Percentiles rank a stretch among this genome's conserved stretches.
These are phyloP conservation scores for Nakazawaea ernobii DNA, from an alignment of 805 yeast genomes.

Conservation along the genomic window DNA sequence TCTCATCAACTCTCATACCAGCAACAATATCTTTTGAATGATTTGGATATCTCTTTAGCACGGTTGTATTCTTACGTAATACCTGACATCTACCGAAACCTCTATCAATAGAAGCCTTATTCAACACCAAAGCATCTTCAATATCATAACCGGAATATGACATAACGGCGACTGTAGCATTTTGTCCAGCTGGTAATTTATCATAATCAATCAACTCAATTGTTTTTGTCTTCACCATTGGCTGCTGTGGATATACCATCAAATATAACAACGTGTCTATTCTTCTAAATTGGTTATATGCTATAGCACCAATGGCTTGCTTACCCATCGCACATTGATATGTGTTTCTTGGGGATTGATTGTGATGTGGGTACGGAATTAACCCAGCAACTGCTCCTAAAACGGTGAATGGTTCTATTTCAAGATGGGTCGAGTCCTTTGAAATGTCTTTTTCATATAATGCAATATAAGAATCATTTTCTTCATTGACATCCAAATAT, in stretches of 20 bases:
- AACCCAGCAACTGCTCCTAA: constrained; percentile 91
- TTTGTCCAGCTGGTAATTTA: constrained; percentile 97
- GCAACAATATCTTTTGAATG: constrained; percentile 88
- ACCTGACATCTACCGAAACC: constrained; percentile 99
- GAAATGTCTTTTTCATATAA: constrained; percentile 68
- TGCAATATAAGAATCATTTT: constrained; percentile 90
- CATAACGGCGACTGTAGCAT: constrained; percentile 99
- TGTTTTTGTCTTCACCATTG: constrained; percentile 97
- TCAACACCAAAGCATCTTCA: constrained; percentile 95
- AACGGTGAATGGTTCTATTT: constrained; percentile 91
- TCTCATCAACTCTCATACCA: constrained; percentile 85
- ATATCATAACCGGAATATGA: constrained; percentile 98
- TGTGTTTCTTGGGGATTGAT: constrained; percentile 95
- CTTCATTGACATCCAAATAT: constrained; percentile 95
- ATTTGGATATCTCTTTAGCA: constrained; percentile 86
- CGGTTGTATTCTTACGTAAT: constrained; percentile 83
- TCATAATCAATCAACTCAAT: constrained; percentile 94
- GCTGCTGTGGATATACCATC: constrained; percentile 99
- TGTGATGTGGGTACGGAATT: constrained; percentile 89
- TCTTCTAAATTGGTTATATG: constrained; percentile 92
- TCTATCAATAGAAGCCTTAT: constrained; percentile 89
- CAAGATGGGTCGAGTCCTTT: constrained; percentile 73
- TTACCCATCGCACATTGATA: constrained; percentile 99
- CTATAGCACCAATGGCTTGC: constrained; percentile 99
- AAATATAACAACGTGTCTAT: constrained; percentile 89